Evolutionary conservation across 495 filamentous ascomycete genomes (phyloP).

Genomic region (Hypoxylon subgilvum): DNA sequence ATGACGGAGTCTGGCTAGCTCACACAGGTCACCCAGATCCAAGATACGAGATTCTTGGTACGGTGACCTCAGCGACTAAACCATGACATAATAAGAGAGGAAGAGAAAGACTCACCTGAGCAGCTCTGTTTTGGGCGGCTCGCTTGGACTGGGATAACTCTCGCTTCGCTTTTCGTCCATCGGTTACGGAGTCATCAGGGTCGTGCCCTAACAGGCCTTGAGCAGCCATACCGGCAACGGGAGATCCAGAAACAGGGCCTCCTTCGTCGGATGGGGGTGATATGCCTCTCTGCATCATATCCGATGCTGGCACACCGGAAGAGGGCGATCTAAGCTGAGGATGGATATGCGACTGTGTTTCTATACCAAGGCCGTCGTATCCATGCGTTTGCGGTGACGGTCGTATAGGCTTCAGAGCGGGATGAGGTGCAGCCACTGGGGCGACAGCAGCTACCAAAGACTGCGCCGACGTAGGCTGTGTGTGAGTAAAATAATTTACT

Average conservation of each 20-base stretch:
- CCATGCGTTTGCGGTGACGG: slow-evolving; percentile 34
- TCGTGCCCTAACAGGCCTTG: slow-evolving; percentile 41
- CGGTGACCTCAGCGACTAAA: slow-evolving; percentile 18
- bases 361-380: slow-evolving; percentile 28
- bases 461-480: slow-evolving; percentile 14
- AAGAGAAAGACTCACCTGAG: slow-evolving; percentile 71
- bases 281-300: slow-evolving; percentile 44
- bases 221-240: slow-evolving; percentile 38
- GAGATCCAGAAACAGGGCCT: slow-evolving; percentile 39
- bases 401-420: slow-evolving; percentile 28
- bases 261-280: slow-evolving; percentile 42
- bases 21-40: slow-evolving; percentile 12
- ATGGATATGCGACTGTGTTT: slow-evolving; percentile 32
- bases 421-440: slow-evolving; percentile 9
- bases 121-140: slow-evolving; percentile 94
- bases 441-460: slow-evolving; percentile 6
- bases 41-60: slow-evolving; percentile 10
- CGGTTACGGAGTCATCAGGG: slow-evolving; percentile 40
- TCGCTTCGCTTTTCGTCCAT: slow-evolving; percentile 67
- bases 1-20: slow-evolving; percentile 15
- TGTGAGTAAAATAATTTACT: slow-evolving; percentile 14
- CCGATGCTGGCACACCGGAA: slow-evolving; percentile 26
- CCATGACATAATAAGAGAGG: slow-evolving; percentile 6
- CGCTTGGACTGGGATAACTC: slow-evolving; percentile 94
- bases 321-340: slow-evolving; percentile 35